Conservation (phyloP, 2,329 filamentous ascomycete species). For the Penicillium hordei region DNA sequence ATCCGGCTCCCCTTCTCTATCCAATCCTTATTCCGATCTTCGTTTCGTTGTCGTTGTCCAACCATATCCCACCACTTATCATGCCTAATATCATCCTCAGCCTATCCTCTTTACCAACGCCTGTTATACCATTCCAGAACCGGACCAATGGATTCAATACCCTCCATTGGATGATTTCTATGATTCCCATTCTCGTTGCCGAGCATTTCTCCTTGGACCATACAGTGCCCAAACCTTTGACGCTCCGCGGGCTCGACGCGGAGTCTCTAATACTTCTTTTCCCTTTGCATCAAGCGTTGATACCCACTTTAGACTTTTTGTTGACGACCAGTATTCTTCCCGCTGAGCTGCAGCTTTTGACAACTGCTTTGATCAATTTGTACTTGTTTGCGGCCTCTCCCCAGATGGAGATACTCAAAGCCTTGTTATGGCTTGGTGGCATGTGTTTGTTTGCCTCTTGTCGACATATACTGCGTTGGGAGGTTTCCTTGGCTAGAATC, state of each 20-base stretch:
- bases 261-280: constrained; percentile 69
- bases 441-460: constrained; percentile 72
- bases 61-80: constrained; percentile 60
- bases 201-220: constrained; percentile 42
- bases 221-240: constrained; percentile 35
- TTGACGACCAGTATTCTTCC: constrained; percentile 85
- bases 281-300: constrained; percentile 77
- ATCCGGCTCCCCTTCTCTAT: constrained; percentile 88
- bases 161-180: constrained; percentile 77
- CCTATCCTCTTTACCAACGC: constrained; percentile 71
- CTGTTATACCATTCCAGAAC: constrained; percentile 66
- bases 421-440: constrained; percentile 81
- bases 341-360: constrained; percentile 84
- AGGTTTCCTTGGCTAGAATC: constrained; percentile 79
- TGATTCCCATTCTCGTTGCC: constrained; percentile 63
- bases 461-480: constrained; percentile 74
- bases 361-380: constrained; percentile 77
- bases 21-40: constrained; percentile 74
- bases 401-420: constrained; percentile 81
- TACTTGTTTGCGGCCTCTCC: constrained; percentile 75
- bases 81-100: constrained; percentile 80
- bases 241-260: constrained; percentile 46
- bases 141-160: constrained; percentile 59
- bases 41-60: constrained; percentile 71
- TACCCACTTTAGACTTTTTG: constrained; percentile 71